phyloP scores from a whole-genome alignment of 1,139 yeast genomes.

The Yamadazyma sp. region DNA sequence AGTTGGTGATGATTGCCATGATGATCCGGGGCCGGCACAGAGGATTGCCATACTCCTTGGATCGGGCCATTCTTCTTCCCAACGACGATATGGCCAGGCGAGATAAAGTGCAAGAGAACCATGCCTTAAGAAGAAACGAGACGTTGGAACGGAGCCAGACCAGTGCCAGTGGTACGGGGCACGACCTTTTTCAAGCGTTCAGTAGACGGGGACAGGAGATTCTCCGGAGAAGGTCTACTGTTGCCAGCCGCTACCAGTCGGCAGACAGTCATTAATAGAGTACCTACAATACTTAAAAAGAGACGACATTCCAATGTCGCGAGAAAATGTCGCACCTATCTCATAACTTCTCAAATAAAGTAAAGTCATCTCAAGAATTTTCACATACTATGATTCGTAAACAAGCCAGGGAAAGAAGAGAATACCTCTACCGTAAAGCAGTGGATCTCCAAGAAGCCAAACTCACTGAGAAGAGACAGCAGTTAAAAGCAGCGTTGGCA shows the following conservation, averaged over 20 bases:
- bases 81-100: conserved; percentile 64
- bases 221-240: conserved; percentile 10
- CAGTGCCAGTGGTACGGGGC: conserved; percentile 8
- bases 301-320: background rate
- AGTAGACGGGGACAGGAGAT: conserved; percentile 17
- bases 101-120: conserved; percentile 67
- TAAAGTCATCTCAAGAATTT: too few species aligned
- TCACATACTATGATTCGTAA: conserved; percentile 60
- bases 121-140: conserved; percentile 41
- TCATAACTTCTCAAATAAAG: too few species aligned
- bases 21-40: conserved; percentile 95
- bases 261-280: too few species aligned
- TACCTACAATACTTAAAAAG: background rate
- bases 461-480: conserved; percentile 81
- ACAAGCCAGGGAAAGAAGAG: conserved; percentile 95
- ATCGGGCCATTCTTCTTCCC: conserved; percentile 90
- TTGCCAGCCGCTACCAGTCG: background rate
- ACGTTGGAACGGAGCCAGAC: conserved; percentile 29
- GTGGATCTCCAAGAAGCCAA: conserved; percentile 88
- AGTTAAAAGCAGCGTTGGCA: conserved; percentile 83
- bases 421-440: conserved; percentile 84
- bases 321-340: background rate
- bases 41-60: conserved; percentile 91
- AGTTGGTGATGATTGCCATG: conserved; percentile 82
- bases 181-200: conserved; percentile 13